phyloP scores from a whole-genome alignment of 345 rosid genomes.

The Moricandia arvensis region DNA sequence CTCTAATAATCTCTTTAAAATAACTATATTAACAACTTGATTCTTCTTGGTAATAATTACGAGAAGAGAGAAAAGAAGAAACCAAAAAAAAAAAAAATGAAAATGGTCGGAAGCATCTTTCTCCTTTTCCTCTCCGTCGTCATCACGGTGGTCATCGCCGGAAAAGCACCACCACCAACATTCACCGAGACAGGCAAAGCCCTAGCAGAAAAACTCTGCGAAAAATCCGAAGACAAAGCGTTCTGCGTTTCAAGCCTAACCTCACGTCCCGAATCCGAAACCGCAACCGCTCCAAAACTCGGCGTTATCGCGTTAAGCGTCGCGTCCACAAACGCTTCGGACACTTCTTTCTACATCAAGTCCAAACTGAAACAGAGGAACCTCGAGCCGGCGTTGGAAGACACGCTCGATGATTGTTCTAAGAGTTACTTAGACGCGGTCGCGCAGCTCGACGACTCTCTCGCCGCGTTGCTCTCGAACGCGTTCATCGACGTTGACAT shows the following conservation, averaged over 20 bases:
- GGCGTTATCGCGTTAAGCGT: constrained; percentile 49
- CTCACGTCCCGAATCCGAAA: constrained; percentile 39
- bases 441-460: constrained; percentile 60
- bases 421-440: constrained; percentile 54
- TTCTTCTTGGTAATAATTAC: background rate
- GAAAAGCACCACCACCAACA: constrained; percentile 32
- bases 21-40: background rate
- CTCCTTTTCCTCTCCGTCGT: constrained; percentile 21
- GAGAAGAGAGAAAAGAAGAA: constrained; percentile 14
- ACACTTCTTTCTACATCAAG: constrained; percentile 41
- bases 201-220: constrained; percentile 41
- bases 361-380: constrained; percentile 4
- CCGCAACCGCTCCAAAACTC: constrained; percentile 44
- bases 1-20: background rate
- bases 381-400: constrained; percentile 50
- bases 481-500: constrained; percentile 37
- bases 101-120: constrained; percentile 29
- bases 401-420: constrained; percentile 58
- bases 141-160: constrained; percentile 24
- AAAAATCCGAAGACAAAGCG: constrained; percentile 35
- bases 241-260: constrained; percentile 51
- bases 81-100: background rate
- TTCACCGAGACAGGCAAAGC: constrained; percentile 37
- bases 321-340: constrained; percentile 49
- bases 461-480: constrained; percentile 47